A percentile compares a stretch with the other conserved stretches of the same genome.
Conservation (phyloP, 2,329 filamentous ascomycete species). For the Septoria petroselini region DNA sequence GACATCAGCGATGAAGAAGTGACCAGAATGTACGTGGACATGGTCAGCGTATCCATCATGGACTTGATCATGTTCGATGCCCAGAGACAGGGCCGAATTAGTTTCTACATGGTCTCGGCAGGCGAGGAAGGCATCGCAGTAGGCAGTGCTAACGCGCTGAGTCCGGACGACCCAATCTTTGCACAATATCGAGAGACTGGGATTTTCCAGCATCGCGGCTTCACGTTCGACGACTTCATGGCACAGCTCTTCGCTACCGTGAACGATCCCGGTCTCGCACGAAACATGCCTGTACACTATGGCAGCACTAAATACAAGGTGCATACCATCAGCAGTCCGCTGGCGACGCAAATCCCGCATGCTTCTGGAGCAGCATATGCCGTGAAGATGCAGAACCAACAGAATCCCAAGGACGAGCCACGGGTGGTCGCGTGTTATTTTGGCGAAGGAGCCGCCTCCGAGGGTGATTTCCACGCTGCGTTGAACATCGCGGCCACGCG, state of each 20-base stretch:
- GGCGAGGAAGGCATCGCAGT: constrained; percentile 94
- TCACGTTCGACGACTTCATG: constrained; percentile 87
- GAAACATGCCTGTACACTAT: constrained; percentile 98
- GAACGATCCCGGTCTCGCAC: constrained; percentile 73
- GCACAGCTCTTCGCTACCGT: constrained; percentile 86
- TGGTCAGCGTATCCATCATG: constrained; percentile 75
- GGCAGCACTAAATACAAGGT: constrained; percentile 81
- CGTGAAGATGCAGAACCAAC: constrained; percentile 72
- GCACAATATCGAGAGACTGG: constrained; percentile 93
- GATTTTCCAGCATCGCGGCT: constrained; percentile 85
- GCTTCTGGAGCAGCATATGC: constrained; percentile 85
- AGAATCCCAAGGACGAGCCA: constrained; percentile 65
- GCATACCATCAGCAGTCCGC: constrained; percentile 79
- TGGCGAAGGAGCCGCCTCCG: constrained; percentile 83
- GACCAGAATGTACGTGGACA: constrained; percentile 60
- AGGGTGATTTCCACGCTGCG: constrained; percentile 88
- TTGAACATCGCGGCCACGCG: constrained; percentile 87
- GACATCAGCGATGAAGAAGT: constrained; percentile 64
- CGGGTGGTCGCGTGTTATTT: constrained; percentile 81
- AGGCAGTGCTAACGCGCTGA: constrained; percentile 78
- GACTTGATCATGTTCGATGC: constrained; percentile 98
- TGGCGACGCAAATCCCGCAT: constrained; percentile 87
- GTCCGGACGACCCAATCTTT: constrained; percentile 85
- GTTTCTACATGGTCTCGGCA: constrained; percentile 95
- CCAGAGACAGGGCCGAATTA: constrained; percentile 86